These are phyloP conservation scores for Cladosporium phlei DNA, from an alignment of 2,329 filamentous ascomycete genomes.

Conservation along the genomic window DNA sequence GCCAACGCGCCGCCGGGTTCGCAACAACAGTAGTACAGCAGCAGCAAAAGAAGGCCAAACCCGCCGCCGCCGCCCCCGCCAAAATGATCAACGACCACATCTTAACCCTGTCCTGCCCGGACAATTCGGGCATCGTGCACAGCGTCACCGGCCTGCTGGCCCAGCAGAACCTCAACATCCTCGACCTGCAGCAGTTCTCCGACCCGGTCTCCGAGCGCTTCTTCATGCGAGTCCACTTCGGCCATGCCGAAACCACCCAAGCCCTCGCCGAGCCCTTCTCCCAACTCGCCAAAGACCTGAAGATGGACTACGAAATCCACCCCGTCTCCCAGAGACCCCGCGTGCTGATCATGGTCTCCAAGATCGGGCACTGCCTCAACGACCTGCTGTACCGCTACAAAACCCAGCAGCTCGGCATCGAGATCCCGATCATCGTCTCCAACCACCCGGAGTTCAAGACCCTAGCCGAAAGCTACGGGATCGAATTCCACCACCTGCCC, in stretches of 20 bases:
- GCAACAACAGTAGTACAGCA: no score
- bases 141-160: constrained; percentile 76
- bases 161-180: constrained; percentile 68
- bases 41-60: neutral
- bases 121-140: constrained; percentile 80
- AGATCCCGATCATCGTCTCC: constrained; percentile 72
- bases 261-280: constrained; percentile 55
- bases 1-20: constrained; percentile 12
- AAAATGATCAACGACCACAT: constrained; percentile 53
- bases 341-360: constrained; percentile 84
- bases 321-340: constrained; percentile 65
- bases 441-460: constrained; percentile 72
- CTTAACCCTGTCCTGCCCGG: constrained; percentile 77
- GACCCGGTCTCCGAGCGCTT: constrained; percentile 70
- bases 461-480: constrained; percentile 67
- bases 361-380: constrained; percentile 81
- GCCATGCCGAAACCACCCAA: constrained; percentile 48
- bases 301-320: constrained; percentile 68
- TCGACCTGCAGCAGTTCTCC: constrained; percentile 80
- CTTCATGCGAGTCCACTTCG: constrained; percentile 87
- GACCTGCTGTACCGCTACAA: constrained; percentile 76
- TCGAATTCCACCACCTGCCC: constrained; percentile 75
- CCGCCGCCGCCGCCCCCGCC: neutral
- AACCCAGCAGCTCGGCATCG: constrained; percentile 68
- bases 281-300: constrained; percentile 57